Evolutionary conservation across 164 flowering plant genomes (phyloP).

Genomic region (Dillenia suffruticosa): DNA sequence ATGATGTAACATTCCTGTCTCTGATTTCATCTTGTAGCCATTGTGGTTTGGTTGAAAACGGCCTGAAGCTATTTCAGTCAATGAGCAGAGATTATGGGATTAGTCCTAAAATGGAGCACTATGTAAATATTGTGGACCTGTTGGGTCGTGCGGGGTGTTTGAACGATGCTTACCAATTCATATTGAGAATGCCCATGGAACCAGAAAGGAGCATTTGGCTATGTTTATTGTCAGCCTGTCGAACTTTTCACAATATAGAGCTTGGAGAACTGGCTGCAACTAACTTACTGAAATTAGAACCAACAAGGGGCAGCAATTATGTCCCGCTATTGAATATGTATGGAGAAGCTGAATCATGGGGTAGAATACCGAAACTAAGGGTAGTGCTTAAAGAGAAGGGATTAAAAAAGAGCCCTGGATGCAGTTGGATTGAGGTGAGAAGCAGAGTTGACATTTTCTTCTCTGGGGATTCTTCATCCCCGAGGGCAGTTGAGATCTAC

Average conservation of each 20-base stretch:
- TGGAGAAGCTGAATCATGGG: slow-evolving; percentile 47
- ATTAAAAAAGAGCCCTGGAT: slow-evolving; percentile 52
- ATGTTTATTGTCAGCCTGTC: slow-evolving; percentile 39
- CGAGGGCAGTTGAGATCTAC: slow-evolving; percentile 26
- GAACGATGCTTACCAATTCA: slow-evolving; percentile 46
- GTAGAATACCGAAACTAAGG: slow-evolving; percentile 34
- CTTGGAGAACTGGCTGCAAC: slow-evolving; percentile 47
- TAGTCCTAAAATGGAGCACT: slow-evolving; percentile 53
- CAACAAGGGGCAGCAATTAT: slow-evolving; percentile 37
- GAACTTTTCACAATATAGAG: slow-evolving; percentile 31
- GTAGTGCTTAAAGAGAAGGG: slow-evolving; percentile 42
- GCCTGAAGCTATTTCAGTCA: slow-evolving; percentile 32
- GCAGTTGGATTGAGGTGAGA: slow-evolving; percentile 62
- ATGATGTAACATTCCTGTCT: slow-evolving; percentile 46
- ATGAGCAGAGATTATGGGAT: slow-evolving; percentile 38
- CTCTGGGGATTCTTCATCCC: slow-evolving; percentile 47
- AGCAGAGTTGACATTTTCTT: slow-evolving; percentile 30
- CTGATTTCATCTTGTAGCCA: slow-evolving; percentile 62
- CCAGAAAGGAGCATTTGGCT: slow-evolving; percentile 53
- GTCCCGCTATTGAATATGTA: slow-evolving; percentile 39
- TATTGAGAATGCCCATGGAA: slow-evolving; percentile 37
- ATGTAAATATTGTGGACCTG: slow-evolving; percentile 48
- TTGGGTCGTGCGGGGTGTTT: slow-evolving; percentile 52
- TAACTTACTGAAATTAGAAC: slow-evolving; percentile 34
- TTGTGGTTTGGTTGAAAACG: slow-evolving; percentile 46